Base-by-base conservation (phyloP, 2,329 filamentous ascomycete genomes). In the Cercospora berteroae region DNA sequence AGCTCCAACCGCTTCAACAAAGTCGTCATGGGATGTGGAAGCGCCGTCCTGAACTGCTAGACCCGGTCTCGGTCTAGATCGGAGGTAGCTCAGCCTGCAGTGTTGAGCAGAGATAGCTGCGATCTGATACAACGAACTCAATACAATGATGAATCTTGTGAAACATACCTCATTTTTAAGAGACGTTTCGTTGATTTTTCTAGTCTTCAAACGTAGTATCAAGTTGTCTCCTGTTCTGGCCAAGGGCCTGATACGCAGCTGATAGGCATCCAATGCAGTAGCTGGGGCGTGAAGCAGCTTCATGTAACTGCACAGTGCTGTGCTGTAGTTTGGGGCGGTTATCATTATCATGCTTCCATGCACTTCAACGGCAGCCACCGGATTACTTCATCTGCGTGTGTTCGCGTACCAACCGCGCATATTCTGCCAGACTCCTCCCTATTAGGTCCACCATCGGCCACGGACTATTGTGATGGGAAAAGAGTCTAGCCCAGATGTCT, bases 401-500 rank as follows among this genome's bases (percentile, higher is more conserved):
- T 33, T 8, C 10, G 6, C 56, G 56, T 12, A 59, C 8, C 16
- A 59, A 9, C 4, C 56, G 27, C 12, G 60, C 42, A 18, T 62
- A 62, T 20, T 48, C 44, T n/a, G 13, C 23, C 25, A 62, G 25
- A 36, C 60, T 62, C 16, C 25, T 50, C 3, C 60, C 60, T 25
- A 62, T 62, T 9, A 62, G 60, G 7, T 62, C 60, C 12, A 62
- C 60, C 20, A 62, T 50, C 4, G 60, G 39, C 60, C 60, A 62
- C 16, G 60, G 60, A 31, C 60, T 62, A 12, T 62, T 62, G 16
- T 62, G 60, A 18, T 50, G 39, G 4, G 20, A 16, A 27, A 62
- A 62, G 7, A 62, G 31, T 18, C 36, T 25, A 3, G 44, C 60
- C 60, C 60, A 62, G 16, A 36, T 50, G 13, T 29, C 44, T 48